Evolutionary conservation across 495 filamentous ascomycete species (phyloP).

Genomic region (Podospora pseudopauciseta): DNA sequence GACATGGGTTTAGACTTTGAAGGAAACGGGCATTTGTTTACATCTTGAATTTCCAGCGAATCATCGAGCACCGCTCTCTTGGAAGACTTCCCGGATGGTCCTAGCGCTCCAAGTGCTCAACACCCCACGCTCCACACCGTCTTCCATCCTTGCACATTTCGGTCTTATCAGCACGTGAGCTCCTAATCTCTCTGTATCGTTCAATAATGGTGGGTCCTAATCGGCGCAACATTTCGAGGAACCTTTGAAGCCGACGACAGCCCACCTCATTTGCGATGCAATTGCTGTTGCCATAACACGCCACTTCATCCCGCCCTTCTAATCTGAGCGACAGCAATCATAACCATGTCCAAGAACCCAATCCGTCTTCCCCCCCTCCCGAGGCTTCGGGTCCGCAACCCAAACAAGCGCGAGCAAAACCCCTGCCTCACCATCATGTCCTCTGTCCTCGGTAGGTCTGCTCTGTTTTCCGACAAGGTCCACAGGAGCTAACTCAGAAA

Average conservation of each 20-base stretch:
- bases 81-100: background rate
- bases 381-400: conserved; percentile 75
- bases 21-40: conserved; percentile 25
- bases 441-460: conserved; percentile 74
- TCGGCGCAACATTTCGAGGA: background rate
- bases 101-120: background rate
- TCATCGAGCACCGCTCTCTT: conserved; percentile 1
- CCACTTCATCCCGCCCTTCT: background rate
- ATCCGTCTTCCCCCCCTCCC: conserved; percentile 85
- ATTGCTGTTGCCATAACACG: conserved; percentile 12
- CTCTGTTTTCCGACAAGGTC: background rate
- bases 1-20: conserved; percentile 1
- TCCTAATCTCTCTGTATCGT: conserved; percentile 14
- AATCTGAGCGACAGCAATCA: background rate
- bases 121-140: background rate
- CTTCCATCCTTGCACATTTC: background rate
- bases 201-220: background rate
- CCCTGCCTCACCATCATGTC: conserved; percentile 84
- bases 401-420: conserved; percentile 70
- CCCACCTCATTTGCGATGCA: conserved; percentile 19
- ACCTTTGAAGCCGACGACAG: conserved; percentile 9
- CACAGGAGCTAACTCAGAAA: conserved; percentile 9
- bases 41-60: conserved; percentile 28
- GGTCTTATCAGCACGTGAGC: conserved; percentile 33
- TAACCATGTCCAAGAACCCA: conserved; percentile 41